A percentile compares a stretch with the other conserved stretches of the same genome.
Conservation (phyloP, 2,329 filamentous ascomycete species). For the Scytalidium lignicola region DNA sequence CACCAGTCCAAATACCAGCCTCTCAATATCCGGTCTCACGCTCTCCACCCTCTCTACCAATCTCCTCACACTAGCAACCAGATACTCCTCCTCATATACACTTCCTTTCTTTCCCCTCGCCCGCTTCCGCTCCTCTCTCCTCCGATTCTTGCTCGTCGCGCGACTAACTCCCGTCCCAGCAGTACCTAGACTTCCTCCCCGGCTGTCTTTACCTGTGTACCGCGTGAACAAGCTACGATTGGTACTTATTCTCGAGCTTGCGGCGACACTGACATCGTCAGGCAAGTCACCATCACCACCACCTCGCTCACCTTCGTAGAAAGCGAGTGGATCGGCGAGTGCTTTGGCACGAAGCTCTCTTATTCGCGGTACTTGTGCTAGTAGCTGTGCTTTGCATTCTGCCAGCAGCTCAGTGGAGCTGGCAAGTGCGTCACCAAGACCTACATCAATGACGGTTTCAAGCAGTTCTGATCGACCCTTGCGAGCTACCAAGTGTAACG, state of each 20-base stretch:
- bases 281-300: conserved; percentile 65
- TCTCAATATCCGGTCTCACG: conserved; percentile 64
- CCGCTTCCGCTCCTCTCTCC: conserved; percentile 89
- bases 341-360: conserved; percentile 77
- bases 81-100: conserved; percentile 96
- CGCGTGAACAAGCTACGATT: conserved; percentile 86
- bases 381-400: conserved; percentile 82
- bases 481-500: conserved; percentile 68
- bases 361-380: conserved; percentile 80
- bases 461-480: conserved; percentile 59
- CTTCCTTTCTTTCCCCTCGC: conserved; percentile 93
- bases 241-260: conserved; percentile 73
- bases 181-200: conserved; percentile 53
- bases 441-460: conserved; percentile 62
- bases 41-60: conserved; percentile 78
- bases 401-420: conserved; percentile 86
- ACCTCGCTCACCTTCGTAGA: conserved; percentile 73
- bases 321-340: conserved; percentile 76
- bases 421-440: conserved; percentile 74
- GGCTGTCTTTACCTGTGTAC: conserved; percentile 65
- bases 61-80: conserved; percentile 79
- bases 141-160: conserved; percentile 80
- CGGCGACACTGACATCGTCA: conserved; percentile 87
- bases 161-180: conserved; percentile 68
- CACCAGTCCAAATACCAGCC: conserved; percentile 71